Evolutionary conservation across 371 early-diverging fungal species (phyloP).

Genomic region (Blakeslea trispora): DNA sequence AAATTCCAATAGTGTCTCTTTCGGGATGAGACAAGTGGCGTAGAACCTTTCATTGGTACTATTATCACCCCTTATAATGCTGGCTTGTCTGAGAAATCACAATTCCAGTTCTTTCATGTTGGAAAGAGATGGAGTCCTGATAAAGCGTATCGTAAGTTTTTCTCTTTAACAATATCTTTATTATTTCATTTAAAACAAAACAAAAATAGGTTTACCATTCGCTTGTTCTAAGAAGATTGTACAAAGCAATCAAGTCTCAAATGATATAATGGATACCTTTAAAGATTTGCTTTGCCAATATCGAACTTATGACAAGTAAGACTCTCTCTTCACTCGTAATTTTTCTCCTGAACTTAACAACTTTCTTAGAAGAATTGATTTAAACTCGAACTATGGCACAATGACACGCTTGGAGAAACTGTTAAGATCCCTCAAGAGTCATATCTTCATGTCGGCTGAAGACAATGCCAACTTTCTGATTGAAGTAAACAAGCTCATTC

Average conservation of each 20-base stretch:
- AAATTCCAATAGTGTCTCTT: slow-evolving; percentile 37
- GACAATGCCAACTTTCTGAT: slow-evolving; percentile 32
- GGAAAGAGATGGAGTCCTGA: slow-evolving; percentile 42
- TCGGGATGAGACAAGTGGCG: slow-evolving; percentile 53
- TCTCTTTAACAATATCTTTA: neutral
- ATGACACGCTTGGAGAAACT: slow-evolving; percentile 46
- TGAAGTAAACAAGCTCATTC: slow-evolving; percentile 30
- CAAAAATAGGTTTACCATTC: slow-evolving; percentile 55
- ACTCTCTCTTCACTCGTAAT: slow-evolving; percentile 4
- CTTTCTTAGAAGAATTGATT: slow-evolving; percentile 32
- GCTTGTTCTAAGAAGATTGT: slow-evolving; percentile 45
- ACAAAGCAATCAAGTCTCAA: slow-evolving; percentile 34
- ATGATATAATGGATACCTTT: slow-evolving; percentile 47
- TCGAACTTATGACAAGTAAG: slow-evolving; percentile 56
- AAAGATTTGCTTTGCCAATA: slow-evolving; percentile 48
- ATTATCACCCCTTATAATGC: slow-evolving; percentile 76
- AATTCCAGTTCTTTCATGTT: slow-evolving; percentile 56
- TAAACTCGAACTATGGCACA: slow-evolving; percentile 19
- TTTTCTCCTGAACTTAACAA: neutral
- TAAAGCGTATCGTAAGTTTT: slow-evolving; percentile 42
- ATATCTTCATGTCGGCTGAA: slow-evolving; percentile 39
- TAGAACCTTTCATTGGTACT: slow-evolving; percentile 81
- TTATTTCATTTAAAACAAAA: slow-evolving; percentile 3
- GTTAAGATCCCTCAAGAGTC: slow-evolving; percentile 37
- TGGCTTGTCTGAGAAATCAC: slow-evolving; percentile 39